phyloP scores from a whole-genome alignment of 2,329 filamentous ascomycete genomes.

The Scortechinia acanthostroma region DNA sequence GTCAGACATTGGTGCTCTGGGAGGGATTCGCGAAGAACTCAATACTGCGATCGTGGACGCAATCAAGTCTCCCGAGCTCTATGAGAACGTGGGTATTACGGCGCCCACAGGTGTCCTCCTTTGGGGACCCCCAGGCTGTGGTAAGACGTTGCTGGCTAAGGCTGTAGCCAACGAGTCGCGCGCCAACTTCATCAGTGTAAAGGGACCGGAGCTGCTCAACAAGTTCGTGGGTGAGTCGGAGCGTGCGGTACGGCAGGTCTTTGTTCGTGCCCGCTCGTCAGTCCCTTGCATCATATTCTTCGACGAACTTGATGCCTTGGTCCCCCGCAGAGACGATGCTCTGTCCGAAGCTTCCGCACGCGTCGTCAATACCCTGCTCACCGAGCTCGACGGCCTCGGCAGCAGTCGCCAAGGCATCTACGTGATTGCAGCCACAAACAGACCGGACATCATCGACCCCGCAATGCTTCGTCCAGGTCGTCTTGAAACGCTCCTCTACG shows the following conservation, averaged over 20 bases:
- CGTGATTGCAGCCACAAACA: conserved; percentile 88
- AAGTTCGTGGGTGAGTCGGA: conserved; percentile 97
- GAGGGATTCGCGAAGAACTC: conserved; percentile 73
- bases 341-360: conserved; percentile 77
- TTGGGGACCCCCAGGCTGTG: conserved; percentile 93
- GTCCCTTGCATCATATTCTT: conserved; percentile 95
- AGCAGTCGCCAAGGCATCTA: conserved; percentile 74
- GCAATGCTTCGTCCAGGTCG: conserved; percentile 90
- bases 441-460: conserved; percentile 91
- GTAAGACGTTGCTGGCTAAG: conserved; percentile 92
- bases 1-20: conserved; percentile 81
- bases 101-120: conserved; percentile 82
- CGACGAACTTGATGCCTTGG: conserved; percentile 90
- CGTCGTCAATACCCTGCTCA: conserved; percentile 90
- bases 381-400: conserved; percentile 82
- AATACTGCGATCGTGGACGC: conserved; percentile 81
- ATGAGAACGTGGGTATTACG: conserved; percentile 70
- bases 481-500: conserved; percentile 79
- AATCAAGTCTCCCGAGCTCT: conserved; percentile 75
- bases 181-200: conserved; percentile 96
- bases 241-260: conserved; percentile 84
- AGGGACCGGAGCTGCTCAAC: conserved; percentile 90
- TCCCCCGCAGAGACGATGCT: conserved; percentile 72
- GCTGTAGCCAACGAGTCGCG: conserved; percentile 91
- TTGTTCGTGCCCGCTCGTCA: conserved; percentile 77